These are phyloP conservation scores for Anthoceros angustus DNA, from an alignment of 225 moss, liverwort and hornwort genomes.

Conservation along the genomic window DNA sequence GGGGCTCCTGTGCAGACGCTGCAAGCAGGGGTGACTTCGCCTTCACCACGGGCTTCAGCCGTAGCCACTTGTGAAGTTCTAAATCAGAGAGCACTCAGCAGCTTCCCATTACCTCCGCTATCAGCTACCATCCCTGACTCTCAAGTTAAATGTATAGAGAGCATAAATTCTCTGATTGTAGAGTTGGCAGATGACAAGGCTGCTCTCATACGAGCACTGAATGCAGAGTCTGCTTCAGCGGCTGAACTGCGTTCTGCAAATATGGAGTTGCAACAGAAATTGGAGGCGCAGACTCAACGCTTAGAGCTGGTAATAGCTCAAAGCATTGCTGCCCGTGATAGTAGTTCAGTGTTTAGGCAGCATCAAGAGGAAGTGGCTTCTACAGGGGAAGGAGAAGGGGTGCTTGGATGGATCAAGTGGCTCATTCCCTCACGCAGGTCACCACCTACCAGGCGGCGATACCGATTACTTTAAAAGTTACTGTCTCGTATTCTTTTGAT, in stretches of 20 bases:
- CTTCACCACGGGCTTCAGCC: constrained; percentile 12
- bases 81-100: constrained; percentile 1
- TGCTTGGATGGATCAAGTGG: constrained; percentile 3
- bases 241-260: constrained; percentile 64
- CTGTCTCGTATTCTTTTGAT: neutral
- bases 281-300: constrained; percentile 88
- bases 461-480: neutral
- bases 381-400: neutral
- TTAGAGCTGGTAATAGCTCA: constrained; percentile 86
- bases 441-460: neutral
- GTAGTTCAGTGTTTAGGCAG: constrained; percentile 12
- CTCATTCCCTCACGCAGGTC: constrained; percentile 4
- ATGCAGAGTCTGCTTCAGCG: constrained; percentile 76
- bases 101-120: constrained; percentile 27
- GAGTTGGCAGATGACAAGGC: constrained; percentile 63
- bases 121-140: constrained; percentile 43
- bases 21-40: constrained; percentile 10
- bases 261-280: constrained; percentile 70
- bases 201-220: constrained; percentile 69
- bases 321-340: constrained; percentile 51
- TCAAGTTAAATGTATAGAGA: constrained; percentile 44
- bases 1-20: neutral
- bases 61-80: neutral
- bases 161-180: constrained; percentile 54
- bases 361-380: neutral